These are phyloP conservation scores for Exsudoporus floridanus DNA, from an alignment of 1,284 basidiomycete genomes.

Conservation along the genomic window DNA sequence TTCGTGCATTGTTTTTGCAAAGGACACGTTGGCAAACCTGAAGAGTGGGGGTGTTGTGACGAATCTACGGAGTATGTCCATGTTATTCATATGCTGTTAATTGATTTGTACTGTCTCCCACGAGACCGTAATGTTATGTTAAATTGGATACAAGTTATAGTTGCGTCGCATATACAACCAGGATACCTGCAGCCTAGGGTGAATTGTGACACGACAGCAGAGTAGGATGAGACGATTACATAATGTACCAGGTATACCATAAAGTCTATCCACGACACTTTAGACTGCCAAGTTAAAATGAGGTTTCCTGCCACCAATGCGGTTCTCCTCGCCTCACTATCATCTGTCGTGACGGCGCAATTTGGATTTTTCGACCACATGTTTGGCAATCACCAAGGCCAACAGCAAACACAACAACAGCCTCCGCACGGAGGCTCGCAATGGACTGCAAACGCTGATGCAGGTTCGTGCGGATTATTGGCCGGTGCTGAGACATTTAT, in stretches of 20 bases:
- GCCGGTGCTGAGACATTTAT: neutral
- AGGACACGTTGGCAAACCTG: neutral
- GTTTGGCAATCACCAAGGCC: slow-evolving; percentile 34
- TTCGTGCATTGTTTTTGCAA: slow-evolving; percentile 7
- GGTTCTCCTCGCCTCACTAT: slow-evolving; percentile 20
- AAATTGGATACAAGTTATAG: slow-evolving; percentile 15
- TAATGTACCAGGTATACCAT: neutral
- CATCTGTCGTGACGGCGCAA: slow-evolving; percentile 32
- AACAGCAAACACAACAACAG: slow-evolving; percentile 34
- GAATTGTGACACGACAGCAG: too few relatives aligned
- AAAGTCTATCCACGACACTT: neutral
- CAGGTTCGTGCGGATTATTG: slow-evolving; percentile 24
- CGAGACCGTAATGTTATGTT: slow-evolving; percentile 34
- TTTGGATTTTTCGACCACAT: slow-evolving; percentile 40
- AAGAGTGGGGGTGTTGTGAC: slow-evolving; percentile 8
- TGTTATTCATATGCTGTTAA: slow-evolving; percentile 33
- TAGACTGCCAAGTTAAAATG: slow-evolving; percentile 16
- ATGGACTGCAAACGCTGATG: slow-evolving; percentile 34
- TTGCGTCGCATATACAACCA: neutral
- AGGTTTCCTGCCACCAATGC: slow-evolving; percentile 5
- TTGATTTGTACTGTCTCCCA: slow-evolving; percentile 33
- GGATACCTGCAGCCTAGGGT: neutral
- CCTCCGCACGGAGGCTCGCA: slow-evolving; percentile 27
- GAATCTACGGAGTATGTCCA: slow-evolving; percentile 27
- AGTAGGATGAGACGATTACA: slow-evolving; percentile 5